A percentile compares a stretch with the other conserved stretches of the same genome.
phyloP scores from a whole-genome alignment of 495 filamentous ascomycete genomes.

The Lophium mytilinum region DNA sequence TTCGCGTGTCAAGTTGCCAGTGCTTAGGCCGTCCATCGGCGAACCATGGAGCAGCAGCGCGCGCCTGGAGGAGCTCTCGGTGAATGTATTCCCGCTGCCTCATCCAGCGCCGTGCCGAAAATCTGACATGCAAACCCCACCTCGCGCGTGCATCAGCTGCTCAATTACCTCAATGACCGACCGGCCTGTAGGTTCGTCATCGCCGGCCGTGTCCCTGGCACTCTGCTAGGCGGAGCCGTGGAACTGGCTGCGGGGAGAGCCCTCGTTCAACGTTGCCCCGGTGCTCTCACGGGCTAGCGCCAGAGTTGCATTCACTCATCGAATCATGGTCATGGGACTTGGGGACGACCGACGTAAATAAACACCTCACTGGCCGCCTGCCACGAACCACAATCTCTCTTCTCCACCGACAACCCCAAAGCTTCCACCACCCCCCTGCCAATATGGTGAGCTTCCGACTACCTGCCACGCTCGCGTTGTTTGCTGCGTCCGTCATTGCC shows the following conservation, averaged over 20 bases:
- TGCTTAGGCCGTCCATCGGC: background rate
- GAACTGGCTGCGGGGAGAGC: background rate
- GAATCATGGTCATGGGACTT: background rate
- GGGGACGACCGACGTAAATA: background rate
- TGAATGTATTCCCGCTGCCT: background rate
- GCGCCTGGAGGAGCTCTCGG: background rate
- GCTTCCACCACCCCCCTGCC: background rate
- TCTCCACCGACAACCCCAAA: background rate
- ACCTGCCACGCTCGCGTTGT: slow-evolving; percentile 1
- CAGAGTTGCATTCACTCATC: background rate
- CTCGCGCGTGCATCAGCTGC: background rate
- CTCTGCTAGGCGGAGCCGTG: background rate
- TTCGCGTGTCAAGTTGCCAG: background rate
- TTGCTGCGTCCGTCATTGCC: slow-evolving; percentile 12
- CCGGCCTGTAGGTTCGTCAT: background rate
- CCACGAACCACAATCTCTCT: background rate
- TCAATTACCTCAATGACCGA: background rate
- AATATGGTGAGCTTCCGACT: slow-evolving; percentile 3
- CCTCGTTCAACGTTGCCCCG: background rate
- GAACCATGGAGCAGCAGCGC: background rate
- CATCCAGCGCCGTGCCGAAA: background rate
- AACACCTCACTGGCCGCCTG: background rate
- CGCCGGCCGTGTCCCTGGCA: background rate
- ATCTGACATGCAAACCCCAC: background rate
- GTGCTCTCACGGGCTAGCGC: background rate